Conservation (phyloP, 257 asterid genomes). For the Solanum chiquidenum region DNA sequence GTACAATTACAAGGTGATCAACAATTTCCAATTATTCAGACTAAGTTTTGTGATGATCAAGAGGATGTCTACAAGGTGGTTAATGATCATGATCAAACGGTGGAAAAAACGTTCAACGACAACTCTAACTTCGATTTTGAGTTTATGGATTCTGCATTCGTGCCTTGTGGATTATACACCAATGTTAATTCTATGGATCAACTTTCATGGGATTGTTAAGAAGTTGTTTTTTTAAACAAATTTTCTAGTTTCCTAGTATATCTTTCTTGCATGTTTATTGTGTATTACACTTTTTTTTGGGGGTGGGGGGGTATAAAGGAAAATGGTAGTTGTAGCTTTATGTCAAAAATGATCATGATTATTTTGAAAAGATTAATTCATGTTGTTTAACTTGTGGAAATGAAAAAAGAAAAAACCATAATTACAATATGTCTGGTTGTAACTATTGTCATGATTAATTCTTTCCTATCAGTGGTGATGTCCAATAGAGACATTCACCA, state of each 20-base stretch:
- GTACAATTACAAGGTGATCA: background rate
- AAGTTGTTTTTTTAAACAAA: background rate
- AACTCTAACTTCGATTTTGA: conserved; percentile 39
- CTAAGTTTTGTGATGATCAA: conserved; percentile 1
- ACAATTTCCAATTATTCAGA: background rate
- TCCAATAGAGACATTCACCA: background rate
- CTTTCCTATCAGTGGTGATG: background rate
- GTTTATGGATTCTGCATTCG: conserved; percentile 39
- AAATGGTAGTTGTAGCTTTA: background rate
- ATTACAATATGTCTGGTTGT: background rate
- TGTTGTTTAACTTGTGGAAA: background rate
- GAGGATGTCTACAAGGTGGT: conserved; percentile 7
- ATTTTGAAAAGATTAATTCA: background rate
- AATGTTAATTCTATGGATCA: conserved; percentile 36
- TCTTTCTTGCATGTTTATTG: background rate
- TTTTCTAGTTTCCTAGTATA: background rate
- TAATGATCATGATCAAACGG: background rate
- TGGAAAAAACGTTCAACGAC: conserved; percentile 22
- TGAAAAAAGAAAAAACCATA: background rate
- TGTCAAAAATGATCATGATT: background rate
- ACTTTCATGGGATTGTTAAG: conserved; percentile 57
- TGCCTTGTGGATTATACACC: conserved; percentile 33
- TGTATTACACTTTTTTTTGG: background rate
- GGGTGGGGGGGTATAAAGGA: background rate
- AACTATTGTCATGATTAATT: background rate